These are phyloP conservation scores for Capsicum chinense DNA, from an alignment of 257 asterid species.

Conservation along the genomic window DNA sequence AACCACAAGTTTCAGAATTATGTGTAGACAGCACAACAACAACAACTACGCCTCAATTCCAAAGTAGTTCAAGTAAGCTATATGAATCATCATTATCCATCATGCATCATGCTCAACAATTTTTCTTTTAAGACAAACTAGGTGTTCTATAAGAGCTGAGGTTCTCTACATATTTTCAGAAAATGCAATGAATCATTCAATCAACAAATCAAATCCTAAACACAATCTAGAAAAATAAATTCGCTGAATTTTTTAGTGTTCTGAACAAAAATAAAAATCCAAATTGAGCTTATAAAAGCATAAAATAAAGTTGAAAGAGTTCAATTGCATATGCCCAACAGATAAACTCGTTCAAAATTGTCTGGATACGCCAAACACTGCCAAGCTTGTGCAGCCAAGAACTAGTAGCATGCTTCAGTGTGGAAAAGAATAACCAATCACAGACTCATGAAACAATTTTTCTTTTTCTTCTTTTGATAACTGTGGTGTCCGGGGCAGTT, in stretches of 20 bases:
- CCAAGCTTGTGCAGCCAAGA: slow-evolving; percentile 1
- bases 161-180: not conserved
- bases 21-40: slow-evolving; percentile 15
- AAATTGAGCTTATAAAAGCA: not conserved
- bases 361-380: not conserved
- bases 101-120: not conserved
- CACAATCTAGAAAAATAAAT: not conserved
- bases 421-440: slow-evolving; percentile 12
- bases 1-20: not conserved
- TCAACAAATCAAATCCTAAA: not conserved
- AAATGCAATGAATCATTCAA: slow-evolving; percentile 8
- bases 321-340: not conserved
- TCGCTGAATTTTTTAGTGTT: not conserved
- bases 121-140: not conserved
- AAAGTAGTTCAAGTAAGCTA: not conserved
- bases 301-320: not conserved
- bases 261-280: not conserved
- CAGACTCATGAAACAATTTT: not conserved
- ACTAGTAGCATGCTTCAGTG: slow-evolving; percentile 10
- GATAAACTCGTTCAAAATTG: not conserved
- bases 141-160: not conserved
- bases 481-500: too few relatives aligned
- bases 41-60: not conserved
- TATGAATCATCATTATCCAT: not conserved
- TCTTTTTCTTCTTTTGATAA: too few relatives aligned